Evolutionary conservation across 805 yeast genomes (phyloP).

Genomic region (Sungouiozyma ichnusensis): DNA sequence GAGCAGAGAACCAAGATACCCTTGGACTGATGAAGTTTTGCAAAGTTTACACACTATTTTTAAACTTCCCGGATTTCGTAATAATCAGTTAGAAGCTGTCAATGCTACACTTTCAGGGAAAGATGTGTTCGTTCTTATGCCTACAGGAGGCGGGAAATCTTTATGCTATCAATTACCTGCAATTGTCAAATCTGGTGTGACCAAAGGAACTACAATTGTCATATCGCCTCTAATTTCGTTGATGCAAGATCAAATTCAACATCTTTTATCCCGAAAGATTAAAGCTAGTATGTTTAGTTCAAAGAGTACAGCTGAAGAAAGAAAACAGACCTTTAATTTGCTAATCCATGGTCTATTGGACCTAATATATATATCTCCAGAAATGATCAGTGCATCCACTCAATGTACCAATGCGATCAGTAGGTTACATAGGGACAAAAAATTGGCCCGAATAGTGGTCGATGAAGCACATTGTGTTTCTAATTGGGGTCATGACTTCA

Average conservation of each 20-base stretch:
- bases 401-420: conserved; percentile 58
- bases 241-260: conserved; percentile 96
- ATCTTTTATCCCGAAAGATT: conserved; percentile 55
- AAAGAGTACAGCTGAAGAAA: conserved; percentile 53
- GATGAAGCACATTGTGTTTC: conserved; percentile 99
- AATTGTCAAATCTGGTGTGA: conserved; percentile 59
- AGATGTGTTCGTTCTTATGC: conserved; percentile 94
- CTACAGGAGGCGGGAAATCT: conserved; percentile 98
- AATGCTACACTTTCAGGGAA: conserved; percentile 64
- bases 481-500: conserved; percentile 97
- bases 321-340: conserved; percentile 50
- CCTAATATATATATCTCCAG: conserved; percentile 85
- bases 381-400: conserved; percentile 74
- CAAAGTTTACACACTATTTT: conserved; percentile 49
- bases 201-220: conserved; percentile 82
- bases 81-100: conserved; percentile 81
- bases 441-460: conserved; percentile 77
- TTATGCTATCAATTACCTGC: conserved; percentile 95
- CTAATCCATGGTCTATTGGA: conserved; percentile 62
- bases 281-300: conserved; percentile 87
- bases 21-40: conserved; percentile 66
- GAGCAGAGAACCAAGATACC: conserved; percentile 9
- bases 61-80: conserved; percentile 57
- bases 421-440: conserved; percentile 42
- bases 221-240: conserved; percentile 90